Evolutionary conservation across 305 asterid genomes (phyloP), one percentile per base, ranked within the genome.

Genomic region (Fraxinus dipetala): DNA sequence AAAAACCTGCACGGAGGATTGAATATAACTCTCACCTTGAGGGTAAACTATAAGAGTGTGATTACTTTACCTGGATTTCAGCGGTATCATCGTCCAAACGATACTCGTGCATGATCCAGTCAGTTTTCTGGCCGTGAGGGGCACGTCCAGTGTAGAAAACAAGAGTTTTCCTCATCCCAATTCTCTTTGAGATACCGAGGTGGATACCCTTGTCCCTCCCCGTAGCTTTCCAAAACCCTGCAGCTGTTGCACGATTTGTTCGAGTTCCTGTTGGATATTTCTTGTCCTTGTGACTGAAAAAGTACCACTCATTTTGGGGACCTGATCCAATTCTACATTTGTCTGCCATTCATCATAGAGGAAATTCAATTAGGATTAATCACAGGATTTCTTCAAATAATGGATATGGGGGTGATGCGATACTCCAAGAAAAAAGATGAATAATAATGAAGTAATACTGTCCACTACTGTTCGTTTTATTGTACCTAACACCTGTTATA

Each of bases 31-130:
- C 73, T 65, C 35, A 11, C 6, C 2, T 26, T 65, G 34, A 65
- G 18, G 72, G 18, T 10, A 38, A 38, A 38, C 10, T 38, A 38
- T 38, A 38, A 38, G 45, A 8, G 45, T 8, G 45, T 38, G 45
- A 38, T 38, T 38, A 8, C 45, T 38, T 38, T 56, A 92, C 92
- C 83, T 91, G 94, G 74, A 85, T 79, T 26, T 90, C 82, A 24
- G 90, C 61, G 26, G 56, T 80, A 77, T 91, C 90, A n/a, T 93
- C 93, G 51, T 90, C 92, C 16, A 94, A 84, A 43, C 97, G 97
- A 79, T 92, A 94, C 43, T 94, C 98, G 76, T 93, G 98, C 98
- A 94, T 94, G 91, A 94, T 94, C 98, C 98, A 94, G 36, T 93
- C 98, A 0, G 97, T 94, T 82, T 93, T 94, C 35, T 89, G 93